Base-by-base conservation (phyloP, 176 grass and related monocot genomes). In the Musa beccarii region DNA sequence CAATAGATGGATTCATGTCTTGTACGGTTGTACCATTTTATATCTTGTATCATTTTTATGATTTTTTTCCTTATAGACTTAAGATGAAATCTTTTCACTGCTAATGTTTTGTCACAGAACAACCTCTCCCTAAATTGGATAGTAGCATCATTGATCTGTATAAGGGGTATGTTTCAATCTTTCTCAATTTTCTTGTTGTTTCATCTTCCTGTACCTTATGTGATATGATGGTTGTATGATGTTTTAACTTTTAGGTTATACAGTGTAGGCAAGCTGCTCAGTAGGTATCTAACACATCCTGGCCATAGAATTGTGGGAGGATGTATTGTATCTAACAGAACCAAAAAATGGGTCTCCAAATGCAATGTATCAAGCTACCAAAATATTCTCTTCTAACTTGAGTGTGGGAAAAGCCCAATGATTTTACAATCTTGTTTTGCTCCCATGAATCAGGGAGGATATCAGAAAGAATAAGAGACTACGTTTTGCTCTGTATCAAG, bases 371-470 rank as follows among this genome's bases (percentile, higher is more conserved):
- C 95, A 98, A 77, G 90, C 95, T 23, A 93, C 90, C 53, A 83
- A 78, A 51, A 82, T 98, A 29, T 98, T 98, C 80, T 89, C 95
- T 73, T 98, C 90, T 51, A 98, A 93, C 79, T 84, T 98, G 95
- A 91, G 59, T 6, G 79, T 65, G 0, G 91, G 87, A 75, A 89
- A 83, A 3, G 88, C 84, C 3, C 80, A 86, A 11, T 71, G 76
- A 22, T 98, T 98, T 78, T 93, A 93, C 69, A 85, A 78, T 83
- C 87, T 89, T 26, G 75, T 98, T 51, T 76, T 98, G 50, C 88
- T 98, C 2, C 84, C 90, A 11, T 86, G 95, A 66, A 76, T 91
- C 13, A 87, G 95, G 49, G 84, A 91, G 75, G 95, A 98, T 63
- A 98, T 93, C 54, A 91, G 79, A 75, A 59, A 86, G 17, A 93